Evolutionary conservation across 148 eudicot genomes (phyloP).

Genomic region (Amaranthus hypochondriacus): DNA sequence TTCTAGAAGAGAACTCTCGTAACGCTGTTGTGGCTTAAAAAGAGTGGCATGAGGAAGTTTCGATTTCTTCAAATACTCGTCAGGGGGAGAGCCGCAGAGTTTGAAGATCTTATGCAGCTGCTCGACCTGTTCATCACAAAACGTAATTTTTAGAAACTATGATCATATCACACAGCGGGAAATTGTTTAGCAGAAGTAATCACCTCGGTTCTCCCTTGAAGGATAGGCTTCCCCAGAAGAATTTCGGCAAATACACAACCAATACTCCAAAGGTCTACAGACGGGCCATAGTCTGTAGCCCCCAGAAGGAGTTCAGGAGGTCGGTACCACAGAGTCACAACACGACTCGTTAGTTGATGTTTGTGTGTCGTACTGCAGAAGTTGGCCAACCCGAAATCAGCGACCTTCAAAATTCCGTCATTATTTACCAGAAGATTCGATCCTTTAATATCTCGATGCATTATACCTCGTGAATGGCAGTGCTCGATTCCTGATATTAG

Average conservation of each 20-base stretch:
- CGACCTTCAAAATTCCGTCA: constrained; percentile 82
- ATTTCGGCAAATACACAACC: constrained; percentile 93
- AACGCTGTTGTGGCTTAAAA: constrained; percentile 83
- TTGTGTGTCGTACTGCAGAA: constrained; percentile 46
- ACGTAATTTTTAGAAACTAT: background rate
- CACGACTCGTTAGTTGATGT: constrained; percentile 79
- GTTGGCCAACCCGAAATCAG: constrained; percentile 92
- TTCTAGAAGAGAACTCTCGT: constrained; percentile 59
- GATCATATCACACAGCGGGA: constrained; percentile 10
- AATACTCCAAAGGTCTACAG: constrained; percentile 90
- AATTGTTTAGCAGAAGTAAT: constrained; percentile 15
- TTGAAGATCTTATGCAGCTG: constrained; percentile 90
- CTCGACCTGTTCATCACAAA: constrained; percentile 55
- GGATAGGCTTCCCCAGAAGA: constrained; percentile 73
- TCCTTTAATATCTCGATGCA: constrained; percentile 94
- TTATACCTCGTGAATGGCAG: constrained; percentile 80
- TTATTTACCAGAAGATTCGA: constrained; percentile 79
- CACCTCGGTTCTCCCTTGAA: constrained; percentile 97
- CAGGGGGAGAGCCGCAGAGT: constrained; percentile 91
- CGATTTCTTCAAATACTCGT: constrained; percentile 85
- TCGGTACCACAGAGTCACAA: constrained; percentile 91
- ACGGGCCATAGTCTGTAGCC: constrained; percentile 77
- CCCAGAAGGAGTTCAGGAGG: constrained; percentile 93
- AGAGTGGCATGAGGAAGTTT: constrained; percentile 86
- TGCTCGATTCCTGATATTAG: constrained; percentile 83